Evolutionary conservation across 139 green algal species (phyloP).

Genomic region (Desmodesmus armatus): DNA sequence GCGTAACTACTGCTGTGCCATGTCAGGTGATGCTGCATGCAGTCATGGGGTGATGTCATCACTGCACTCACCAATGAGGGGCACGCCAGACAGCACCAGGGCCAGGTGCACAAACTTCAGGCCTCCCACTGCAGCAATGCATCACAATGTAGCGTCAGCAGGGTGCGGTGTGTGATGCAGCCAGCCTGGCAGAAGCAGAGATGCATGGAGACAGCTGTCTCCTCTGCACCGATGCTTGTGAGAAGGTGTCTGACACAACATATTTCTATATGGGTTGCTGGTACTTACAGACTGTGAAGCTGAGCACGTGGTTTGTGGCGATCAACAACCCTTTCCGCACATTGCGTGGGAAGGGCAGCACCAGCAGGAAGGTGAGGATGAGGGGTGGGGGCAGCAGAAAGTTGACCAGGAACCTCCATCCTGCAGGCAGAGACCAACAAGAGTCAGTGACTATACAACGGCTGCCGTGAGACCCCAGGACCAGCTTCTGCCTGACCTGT

Average conservation of each 20-base stretch:
- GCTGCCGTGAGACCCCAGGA: background rate
- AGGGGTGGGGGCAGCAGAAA: conserved; percentile 39
- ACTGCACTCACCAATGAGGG: conserved; percentile 34
- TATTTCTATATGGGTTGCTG: background rate
- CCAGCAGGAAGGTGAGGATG: conserved; percentile 46
- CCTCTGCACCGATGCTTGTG: background rate
- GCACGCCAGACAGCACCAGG: conserved; percentile 32
- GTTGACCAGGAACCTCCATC: conserved; percentile 45
- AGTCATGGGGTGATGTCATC: background rate
- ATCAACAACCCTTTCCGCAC: conserved; percentile 43
- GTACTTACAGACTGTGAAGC: conserved; percentile 41
- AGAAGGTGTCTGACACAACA: background rate
- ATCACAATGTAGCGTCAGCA: background rate
- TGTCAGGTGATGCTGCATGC: no score
- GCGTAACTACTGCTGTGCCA: background rate
- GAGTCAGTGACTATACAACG: background rate
- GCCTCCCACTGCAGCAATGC: conserved; percentile 34
- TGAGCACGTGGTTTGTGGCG: conserved; percentile 31
- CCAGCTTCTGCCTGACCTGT: background rate
- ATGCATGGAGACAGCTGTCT: no score
- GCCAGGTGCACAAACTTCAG: conserved; percentile 47
- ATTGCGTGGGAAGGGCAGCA: conserved; percentile 44
- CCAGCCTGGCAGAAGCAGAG: background rate
- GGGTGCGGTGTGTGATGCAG: background rate
- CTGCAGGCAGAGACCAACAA: no score